A percentile compares a stretch with the other conserved stretches of the same genome.
phyloP scores from a whole-genome alignment of 2,329 filamentous ascomycete species.

The Phaeosphaeriaceae sp. region DNA sequence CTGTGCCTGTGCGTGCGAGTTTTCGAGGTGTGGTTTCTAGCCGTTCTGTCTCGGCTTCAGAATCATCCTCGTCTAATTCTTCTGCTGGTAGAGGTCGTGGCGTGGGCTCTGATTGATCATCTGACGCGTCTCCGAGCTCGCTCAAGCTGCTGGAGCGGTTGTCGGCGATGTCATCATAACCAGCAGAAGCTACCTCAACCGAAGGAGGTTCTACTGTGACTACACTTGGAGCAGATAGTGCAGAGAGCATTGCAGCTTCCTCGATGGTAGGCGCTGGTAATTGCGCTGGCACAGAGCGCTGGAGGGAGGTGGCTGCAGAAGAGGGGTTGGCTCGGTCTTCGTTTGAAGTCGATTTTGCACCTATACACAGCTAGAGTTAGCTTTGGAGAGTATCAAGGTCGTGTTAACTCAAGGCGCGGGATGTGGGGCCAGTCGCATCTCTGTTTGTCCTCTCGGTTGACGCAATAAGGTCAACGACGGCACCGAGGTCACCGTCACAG shows the following conservation, averaged over 20 bases:
- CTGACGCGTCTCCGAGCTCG: slow-evolving; percentile 83
- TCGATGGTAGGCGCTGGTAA: slow-evolving; percentile 17
- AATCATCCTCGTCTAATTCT: slow-evolving; percentile 64
- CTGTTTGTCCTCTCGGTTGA: slow-evolving; percentile 21
- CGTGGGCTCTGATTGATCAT: slow-evolving; percentile 57
- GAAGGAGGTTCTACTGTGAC: slow-evolving; percentile 21
- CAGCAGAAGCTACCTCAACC: slow-evolving; percentile 16
- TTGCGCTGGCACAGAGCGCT: slow-evolving; percentile 23
- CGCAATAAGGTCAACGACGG: slow-evolving; percentile 19
- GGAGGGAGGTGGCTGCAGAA: slow-evolving; percentile 56
- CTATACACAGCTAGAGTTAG: slow-evolving; percentile 20
- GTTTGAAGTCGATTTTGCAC: slow-evolving; percentile 17
- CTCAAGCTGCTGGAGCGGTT: slow-evolving; percentile 84
- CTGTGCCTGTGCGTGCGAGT: slow-evolving; percentile 49
- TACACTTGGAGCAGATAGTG: slow-evolving; percentile 30
- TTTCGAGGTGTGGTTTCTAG: slow-evolving; percentile 85
- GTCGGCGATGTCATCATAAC: slow-evolving; percentile 60
- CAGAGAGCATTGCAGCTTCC: slow-evolving; percentile 30
- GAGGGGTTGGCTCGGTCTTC: slow-evolving; percentile 25
- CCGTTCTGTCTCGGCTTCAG: slow-evolving; percentile 93
- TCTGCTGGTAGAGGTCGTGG: slow-evolving; percentile 27
- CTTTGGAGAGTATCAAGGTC: neutral
- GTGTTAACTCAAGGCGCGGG: neutral
- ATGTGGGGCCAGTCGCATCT: slow-evolving; percentile 18
- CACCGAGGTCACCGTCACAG: slow-evolving; percentile 10